A percentile compares a stretch with the other conserved stretches of the same genome.
phyloP scores from a whole-genome alignment of 2,329 filamentous ascomycete genomes.

The Epichloe baconii region DNA sequence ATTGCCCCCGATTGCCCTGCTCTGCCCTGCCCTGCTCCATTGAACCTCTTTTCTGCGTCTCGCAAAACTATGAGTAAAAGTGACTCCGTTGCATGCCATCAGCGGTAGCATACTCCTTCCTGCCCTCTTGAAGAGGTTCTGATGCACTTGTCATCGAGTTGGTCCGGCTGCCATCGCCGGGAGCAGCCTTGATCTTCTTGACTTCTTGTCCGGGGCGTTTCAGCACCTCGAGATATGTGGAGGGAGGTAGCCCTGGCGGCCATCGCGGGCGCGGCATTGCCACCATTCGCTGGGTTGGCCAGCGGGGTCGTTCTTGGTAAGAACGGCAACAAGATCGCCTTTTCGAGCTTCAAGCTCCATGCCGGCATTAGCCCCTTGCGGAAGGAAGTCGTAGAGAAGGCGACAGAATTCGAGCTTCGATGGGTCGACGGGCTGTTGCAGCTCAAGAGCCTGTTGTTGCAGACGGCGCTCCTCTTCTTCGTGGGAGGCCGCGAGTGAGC shows the following conservation, averaged over 20 bases:
- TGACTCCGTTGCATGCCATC: conserved; percentile 46
- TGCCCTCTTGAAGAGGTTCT: conserved; percentile 26
- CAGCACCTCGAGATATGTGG: conserved; percentile 74
- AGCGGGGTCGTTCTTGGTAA: conserved; percentile 83
- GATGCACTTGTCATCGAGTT: conserved; percentile 37
- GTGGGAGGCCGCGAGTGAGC: conserved; percentile 66
- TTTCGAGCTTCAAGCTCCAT: conserved; percentile 88
- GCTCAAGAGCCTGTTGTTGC: conserved; percentile 36
- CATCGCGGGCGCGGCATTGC: conserved; percentile 83
- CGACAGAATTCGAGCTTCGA: conserved; percentile 94
- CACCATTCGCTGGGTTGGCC: conserved; percentile 95
- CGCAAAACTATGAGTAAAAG: conserved; percentile 36
- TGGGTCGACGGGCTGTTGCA: conserved; percentile 56
- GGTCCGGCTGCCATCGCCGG: conserved; percentile 33
- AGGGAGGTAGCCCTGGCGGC: conserved; percentile 79
- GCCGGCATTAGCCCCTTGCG: conserved; percentile 47
- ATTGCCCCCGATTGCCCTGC: too few species aligned
- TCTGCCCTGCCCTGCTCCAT: not conserved
- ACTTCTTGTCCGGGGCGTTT: conserved; percentile 37
- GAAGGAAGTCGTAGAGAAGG: conserved; percentile 85
- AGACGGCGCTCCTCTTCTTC: conserved; percentile 63
- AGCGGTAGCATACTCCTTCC: conserved; percentile 38
- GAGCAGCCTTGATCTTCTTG: conserved; percentile 37
- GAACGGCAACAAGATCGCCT: conserved; percentile 86
- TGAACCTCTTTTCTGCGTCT: not conserved